Evolutionary conservation across 208 protist genomes (phyloP).

Genomic region (Leishmania braziliensis): DNA sequence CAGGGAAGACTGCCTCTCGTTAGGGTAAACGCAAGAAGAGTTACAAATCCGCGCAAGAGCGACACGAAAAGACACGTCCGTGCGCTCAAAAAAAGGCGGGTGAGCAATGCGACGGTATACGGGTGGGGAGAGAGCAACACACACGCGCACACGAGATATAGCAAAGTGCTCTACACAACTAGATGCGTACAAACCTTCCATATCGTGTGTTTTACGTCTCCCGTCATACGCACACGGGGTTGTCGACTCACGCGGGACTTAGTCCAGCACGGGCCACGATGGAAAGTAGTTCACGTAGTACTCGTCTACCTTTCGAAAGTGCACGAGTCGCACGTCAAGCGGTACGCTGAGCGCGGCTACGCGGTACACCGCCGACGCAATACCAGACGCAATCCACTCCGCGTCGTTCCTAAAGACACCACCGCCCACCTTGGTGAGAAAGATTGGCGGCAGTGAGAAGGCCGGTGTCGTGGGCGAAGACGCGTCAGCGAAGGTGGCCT

Average conservation of each 20-base stretch:
- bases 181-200: not conserved
- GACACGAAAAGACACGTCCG: not conserved
- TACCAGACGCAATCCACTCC: slow-evolving; percentile 41
- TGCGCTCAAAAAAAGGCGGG: not conserved
- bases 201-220: not conserved
- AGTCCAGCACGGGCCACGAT: slow-evolving; percentile 13
- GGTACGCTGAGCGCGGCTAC: slow-evolving; percentile 35
- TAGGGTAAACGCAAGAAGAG: no score
- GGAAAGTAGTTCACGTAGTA: slow-evolving; percentile 25
- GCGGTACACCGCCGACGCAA: slow-evolving; percentile 14
- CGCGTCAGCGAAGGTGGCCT: not conserved
- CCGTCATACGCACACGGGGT: no score
- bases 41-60: not conserved
- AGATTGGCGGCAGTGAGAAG: slow-evolving; percentile 32
- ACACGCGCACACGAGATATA: slow-evolving; percentile 9
- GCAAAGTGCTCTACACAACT: not conserved
- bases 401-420: slow-evolving; percentile 52
- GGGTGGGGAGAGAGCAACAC: not conserved
- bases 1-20: no score
- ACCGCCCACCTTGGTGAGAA: slow-evolving; percentile 59
- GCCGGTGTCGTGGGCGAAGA: not conserved
- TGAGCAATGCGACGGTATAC: not conserved
- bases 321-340: slow-evolving; percentile 47
- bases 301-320: slow-evolving; percentile 31
- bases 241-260: not conserved